Evolutionary conservation across 192 early-diverging fungal genomes (phyloP), one percentile per base, ranked within the genome.

Genomic region (Backusella australiensis): DNA sequence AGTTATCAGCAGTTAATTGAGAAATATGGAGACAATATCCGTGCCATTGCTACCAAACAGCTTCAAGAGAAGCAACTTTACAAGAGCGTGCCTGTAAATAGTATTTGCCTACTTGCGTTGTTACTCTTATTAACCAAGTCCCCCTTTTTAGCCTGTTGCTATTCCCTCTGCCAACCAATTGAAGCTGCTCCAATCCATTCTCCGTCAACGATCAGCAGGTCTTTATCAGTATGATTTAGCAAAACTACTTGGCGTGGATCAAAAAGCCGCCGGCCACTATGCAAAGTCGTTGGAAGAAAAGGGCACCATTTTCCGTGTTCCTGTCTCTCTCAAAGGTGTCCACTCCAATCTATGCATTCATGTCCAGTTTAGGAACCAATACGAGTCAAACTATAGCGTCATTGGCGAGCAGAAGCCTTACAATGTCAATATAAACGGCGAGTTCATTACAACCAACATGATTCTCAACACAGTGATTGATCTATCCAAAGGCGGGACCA

Each of bases 271-370:
- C n/a, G 72, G 73, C 9, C 73, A 73, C 23, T 79, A 79, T 52
- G 39, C 49, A 11, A 75, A 74, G 26, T 29, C 49, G 21, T 39
- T 79, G 29, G 78, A 79, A 46, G 67, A 79, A 41, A 69, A 34
- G 29, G 73, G 78, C 5, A 11, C 68, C 15, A 73, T 74, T 71
- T 73, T 79, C 34, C 67, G 73, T 52, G 21, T 32, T 1, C 32
- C 35, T 34, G 17, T 65, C 41, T 67, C 78, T 8, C 9, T 34
- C 14, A n/a, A 8, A 21, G 34, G 39, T 4, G 34, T 36, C 4
- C 72, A 39, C 14, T 75, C 78, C 21, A 79, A 75, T 29, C 15
- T 72, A 8, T 79, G 78, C 34, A 23, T 74, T 5, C 78, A 79
- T 65, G 26, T 23, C 4, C 66, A 73, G 32, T 79, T 75, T 72